These are phyloP conservation scores for Cladosporium sp. DNA, from an alignment of 2,329 filamentous ascomycete species.

Conservation along the genomic window DNA sequence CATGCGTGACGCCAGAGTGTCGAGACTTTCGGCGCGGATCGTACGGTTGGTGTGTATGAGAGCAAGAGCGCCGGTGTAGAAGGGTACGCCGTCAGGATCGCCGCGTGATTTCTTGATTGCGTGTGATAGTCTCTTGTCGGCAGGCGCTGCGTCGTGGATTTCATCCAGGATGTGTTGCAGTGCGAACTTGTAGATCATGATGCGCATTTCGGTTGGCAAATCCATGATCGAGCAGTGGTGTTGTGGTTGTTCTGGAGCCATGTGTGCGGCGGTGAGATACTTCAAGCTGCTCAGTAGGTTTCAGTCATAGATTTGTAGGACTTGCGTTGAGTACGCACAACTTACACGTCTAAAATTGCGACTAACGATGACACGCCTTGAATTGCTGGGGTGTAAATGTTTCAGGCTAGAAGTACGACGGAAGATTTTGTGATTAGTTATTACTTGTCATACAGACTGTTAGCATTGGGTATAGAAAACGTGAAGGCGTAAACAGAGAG, in stretches of 20 bases:
- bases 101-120: not conserved
- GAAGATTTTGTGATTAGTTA: not conserved
- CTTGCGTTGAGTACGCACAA: not conserved
- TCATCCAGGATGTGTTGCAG: not conserved
- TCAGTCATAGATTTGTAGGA: not conserved
- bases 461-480: not conserved
- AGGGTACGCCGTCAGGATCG: not conserved
- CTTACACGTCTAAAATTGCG: not conserved
- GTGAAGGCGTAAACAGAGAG: not conserved
- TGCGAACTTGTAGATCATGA: not conserved
- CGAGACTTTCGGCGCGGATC: not conserved
- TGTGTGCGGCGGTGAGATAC: not conserved
- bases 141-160: not conserved
- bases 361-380: not conserved
- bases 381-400: not conserved
- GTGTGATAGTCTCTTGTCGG: not conserved
- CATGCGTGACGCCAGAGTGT: not conserved
- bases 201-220: not conserved
- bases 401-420: not conserved
- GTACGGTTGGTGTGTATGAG: not conserved
- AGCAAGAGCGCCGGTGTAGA: not conserved
- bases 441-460: not conserved
- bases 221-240: not conserved
- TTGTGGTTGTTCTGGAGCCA: not conserved
- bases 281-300: not conserved